Evolutionary conservation across 257 asterid species (phyloP).

Genomic region (Haberlea rhodopensis): DNA sequence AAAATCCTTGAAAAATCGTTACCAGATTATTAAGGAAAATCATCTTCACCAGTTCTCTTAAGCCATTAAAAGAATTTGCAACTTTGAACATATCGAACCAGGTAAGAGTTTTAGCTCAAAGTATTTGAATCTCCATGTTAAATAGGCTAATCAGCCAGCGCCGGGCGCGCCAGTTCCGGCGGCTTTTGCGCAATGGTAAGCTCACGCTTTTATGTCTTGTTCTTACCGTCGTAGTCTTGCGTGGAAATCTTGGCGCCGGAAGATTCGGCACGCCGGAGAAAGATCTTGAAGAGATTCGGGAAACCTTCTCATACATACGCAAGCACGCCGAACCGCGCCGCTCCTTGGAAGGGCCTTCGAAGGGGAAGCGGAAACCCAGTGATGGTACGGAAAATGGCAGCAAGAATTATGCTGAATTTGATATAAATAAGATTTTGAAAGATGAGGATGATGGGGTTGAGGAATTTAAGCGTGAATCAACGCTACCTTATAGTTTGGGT

Average conservation of each 20-base stretch:
- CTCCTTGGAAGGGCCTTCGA: conserved; percentile 49
- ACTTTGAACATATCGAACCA: too few relatives aligned
- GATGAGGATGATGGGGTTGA: conserved; percentile 66
- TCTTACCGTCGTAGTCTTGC: conserved; percentile 66
- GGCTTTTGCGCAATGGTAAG: conserved; percentile 57
- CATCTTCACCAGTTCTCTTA: background rate
- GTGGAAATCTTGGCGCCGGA: conserved; percentile 80
- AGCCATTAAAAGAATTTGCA: background rate
- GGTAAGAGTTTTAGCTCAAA: conserved; percentile 5
- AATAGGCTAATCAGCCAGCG: conserved; percentile 60
- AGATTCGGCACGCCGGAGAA: conserved; percentile 86
- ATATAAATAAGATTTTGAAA: conserved; percentile 47
- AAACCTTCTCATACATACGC: conserved; percentile 67
- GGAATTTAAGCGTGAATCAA: conserved; percentile 53
- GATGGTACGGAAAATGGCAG: conserved; percentile 18
- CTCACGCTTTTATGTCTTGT: conserved; percentile 69
- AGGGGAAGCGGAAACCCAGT: conserved; percentile 16
- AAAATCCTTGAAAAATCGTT: background rate
- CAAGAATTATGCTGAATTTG: conserved; percentile 56
- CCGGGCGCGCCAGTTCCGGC: conserved; percentile 57
- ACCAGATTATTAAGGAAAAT: background rate
- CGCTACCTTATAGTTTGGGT: conserved; percentile 55
- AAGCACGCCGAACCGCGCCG: conserved; percentile 76
- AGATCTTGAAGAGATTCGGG: conserved; percentile 76
- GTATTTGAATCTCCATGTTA: conserved; percentile 39